phyloP scores from a whole-genome alignment of 2,329 filamentous ascomycete species.

The Lasiodiplodia sp. region DNA sequence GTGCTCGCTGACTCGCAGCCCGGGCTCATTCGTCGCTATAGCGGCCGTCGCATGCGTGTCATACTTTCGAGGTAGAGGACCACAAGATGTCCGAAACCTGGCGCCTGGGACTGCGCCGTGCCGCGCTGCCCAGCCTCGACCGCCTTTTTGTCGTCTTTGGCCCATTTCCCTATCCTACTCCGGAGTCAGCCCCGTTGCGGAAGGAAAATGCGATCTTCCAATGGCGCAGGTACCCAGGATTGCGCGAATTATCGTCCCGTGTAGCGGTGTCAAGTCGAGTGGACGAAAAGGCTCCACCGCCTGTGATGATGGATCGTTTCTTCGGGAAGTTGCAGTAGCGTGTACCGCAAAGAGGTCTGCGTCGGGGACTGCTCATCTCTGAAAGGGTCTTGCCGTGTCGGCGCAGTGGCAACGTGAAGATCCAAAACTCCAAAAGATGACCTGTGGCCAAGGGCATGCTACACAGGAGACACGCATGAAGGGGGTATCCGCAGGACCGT shows the following conservation, averaged over 20 bases:
- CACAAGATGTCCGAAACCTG: neutral
- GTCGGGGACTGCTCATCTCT: neutral
- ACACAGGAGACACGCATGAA: neutral
- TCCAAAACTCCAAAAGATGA: neutral
- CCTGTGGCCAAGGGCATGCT: neutral
- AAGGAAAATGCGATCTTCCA: neutral
- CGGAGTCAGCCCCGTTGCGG: slow-evolving; percentile 17
- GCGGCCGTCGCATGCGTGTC: neutral
- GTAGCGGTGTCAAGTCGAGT: slow-evolving; percentile 3
- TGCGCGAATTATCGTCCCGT: slow-evolving; percentile 11
- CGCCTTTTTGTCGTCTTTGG: neutral
- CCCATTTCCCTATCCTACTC: neutral
- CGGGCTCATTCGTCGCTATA: neutral
- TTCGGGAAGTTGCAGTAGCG: neutral
- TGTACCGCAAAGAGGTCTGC: slow-evolving; percentile 14
- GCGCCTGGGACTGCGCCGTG: neutral
- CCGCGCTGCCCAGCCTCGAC: neutral
- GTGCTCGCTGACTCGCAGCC: no score
- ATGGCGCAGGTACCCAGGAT: no score
- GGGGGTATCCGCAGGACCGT: neutral
- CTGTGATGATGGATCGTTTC: neutral
- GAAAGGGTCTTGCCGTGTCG: neutral
- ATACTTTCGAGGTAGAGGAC: neutral
- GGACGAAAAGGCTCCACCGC: neutral
- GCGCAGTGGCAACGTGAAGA: neutral